Conservation (phyloP, 805 yeast genomes). For the Starmerella vitae region DNA sequence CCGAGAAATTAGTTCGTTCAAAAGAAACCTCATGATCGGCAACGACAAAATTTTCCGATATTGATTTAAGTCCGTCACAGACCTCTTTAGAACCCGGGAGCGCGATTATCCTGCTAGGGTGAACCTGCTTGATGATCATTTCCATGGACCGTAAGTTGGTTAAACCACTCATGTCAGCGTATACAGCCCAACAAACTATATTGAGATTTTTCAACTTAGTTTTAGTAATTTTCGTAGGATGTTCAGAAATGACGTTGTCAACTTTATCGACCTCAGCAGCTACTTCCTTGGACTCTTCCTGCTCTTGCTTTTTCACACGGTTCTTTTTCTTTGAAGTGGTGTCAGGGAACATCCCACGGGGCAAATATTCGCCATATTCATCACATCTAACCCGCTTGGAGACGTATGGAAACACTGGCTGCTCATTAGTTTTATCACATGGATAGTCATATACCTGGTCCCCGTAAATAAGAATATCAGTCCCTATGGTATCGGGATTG, state of each 20-base stretch:
- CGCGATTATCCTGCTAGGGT: constrained; percentile 60
- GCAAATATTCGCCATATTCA: constrained; percentile 76
- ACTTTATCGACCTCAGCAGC: constrained; percentile 17
- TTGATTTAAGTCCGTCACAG: constrained; percentile 7
- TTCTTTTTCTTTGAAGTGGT: constrained; percentile 1
- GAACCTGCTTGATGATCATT: constrained; percentile 61
- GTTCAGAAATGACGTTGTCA: constrained; percentile 19
- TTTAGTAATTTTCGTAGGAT: constrained; percentile 37
- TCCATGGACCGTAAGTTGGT: constrained; percentile 73
- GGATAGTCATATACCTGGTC: constrained; percentile 34
- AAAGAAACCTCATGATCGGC: constrained; percentile 10
- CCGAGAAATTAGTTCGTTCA: constrained; percentile 15
- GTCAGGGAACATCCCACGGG: constrained; percentile 27
- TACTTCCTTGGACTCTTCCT: constrained; percentile 17
- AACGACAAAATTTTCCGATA: constrained; percentile 2
- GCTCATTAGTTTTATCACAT: constrained; percentile 27
- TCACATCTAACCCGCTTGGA: constrained; percentile 50
- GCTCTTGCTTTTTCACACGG: not conserved
- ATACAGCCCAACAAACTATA: constrained; percentile 58
- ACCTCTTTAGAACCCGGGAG: constrained; percentile 29
- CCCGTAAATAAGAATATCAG: constrained; percentile 23
- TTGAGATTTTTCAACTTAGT: constrained; percentile 28
- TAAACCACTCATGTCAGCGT: constrained; percentile 67
- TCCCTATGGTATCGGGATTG: constrained; percentile 19
- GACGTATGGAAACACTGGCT: constrained; percentile 59